Conservation (phyloP, 495 filamentous ascomycete genomes). For the Oidiodendron maius region DNA sequence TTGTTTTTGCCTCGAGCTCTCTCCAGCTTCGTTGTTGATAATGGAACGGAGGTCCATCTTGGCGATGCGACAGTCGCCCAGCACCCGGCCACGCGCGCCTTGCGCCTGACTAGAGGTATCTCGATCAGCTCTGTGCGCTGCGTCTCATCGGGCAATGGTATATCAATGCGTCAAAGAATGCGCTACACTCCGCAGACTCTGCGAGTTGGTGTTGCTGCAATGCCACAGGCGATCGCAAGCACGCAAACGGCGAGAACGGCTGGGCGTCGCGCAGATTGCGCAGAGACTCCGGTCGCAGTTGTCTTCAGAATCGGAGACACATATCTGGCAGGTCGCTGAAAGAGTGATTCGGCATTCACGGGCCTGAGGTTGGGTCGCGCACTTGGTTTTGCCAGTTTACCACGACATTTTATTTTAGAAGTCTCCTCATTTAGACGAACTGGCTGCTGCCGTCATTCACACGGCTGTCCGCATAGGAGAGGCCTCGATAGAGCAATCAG, state of each 20-base stretch:
- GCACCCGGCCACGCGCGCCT: conserved; percentile 21
- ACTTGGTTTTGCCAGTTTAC: conserved; percentile 6
- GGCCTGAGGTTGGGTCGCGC: background rate
- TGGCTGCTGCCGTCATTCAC: background rate
- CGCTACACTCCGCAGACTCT: conserved; percentile 6
- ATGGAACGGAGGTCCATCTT: conserved; percentile 53
- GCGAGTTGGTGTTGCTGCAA: conserved; percentile 18
- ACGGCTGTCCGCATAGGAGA: background rate
- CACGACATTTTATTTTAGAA: conserved; percentile 7
- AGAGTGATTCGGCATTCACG: conserved; percentile 5
- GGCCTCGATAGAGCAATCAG: too few species aligned
- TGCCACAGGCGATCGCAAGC: conserved; percentile 6
- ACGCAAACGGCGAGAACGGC: conserved; percentile 3
- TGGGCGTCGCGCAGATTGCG: background rate
- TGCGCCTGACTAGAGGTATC: conserved; percentile 16
- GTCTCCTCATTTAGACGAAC: conserved; percentile 2
- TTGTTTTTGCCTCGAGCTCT: conserved; percentile 22
- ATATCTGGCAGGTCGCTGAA: background rate
- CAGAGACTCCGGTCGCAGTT: conserved; percentile 3
- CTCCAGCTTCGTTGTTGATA: conserved; percentile 42
- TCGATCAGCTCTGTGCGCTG: conserved; percentile 7
- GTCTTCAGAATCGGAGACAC: background rate
- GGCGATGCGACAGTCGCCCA: conserved; percentile 18
- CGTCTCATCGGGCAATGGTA: conserved; percentile 17
- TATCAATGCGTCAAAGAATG: background rate